Evolutionary conservation across 1,284 basidiomycete genomes (phyloP), one percentile per base, ranked within the genome.

Genomic region (Trametes versicolor): DNA sequence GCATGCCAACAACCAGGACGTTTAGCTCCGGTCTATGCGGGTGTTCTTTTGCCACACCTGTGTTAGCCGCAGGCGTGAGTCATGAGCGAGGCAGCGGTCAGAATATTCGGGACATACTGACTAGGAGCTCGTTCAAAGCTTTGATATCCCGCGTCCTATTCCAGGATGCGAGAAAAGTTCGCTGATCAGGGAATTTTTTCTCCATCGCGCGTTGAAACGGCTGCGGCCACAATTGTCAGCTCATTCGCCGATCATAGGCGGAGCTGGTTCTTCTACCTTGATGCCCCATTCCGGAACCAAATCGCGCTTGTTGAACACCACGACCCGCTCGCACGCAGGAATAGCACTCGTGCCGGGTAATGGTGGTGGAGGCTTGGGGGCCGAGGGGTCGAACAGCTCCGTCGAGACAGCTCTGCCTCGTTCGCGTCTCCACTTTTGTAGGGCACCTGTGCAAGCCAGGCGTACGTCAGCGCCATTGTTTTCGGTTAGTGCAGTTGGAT

Each of bases 1-100:
- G 97, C 97, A 99, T 99, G 27, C 97, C 97, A 58, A 97, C 90
- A 27, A 98, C 94, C 6, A 98, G 84, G 9, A 98, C 89, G 73
- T 96, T 95, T 68, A 94, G 80, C 75, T 94, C 92, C 63, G 88
- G 86, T 51, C 87, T 81, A 65, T 90, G 85, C 58, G 86, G 85
- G 73, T 90, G 84, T 48, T 82, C 80, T 70, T 87, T 87, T 39
- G 92, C 92, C 71, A 94, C 85, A 66, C 86, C 93, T 94, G 70
- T 23, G 56, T 43, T n/a, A 1, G n/a, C 25, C 27, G 29, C 48
- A 36, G 17, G 12, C 45, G 43, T 56, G 49, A 65, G 60, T 53
- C 21, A 21, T 21, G 36, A 39, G 41, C 21, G 60, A 47, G 17
- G 25, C 21, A 23, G 49, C 43, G 51, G 61, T 32, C 8, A 17